Conservation (phyloP, 1,139 yeast species). For the Sugiyamaella paludigena region DNA sequence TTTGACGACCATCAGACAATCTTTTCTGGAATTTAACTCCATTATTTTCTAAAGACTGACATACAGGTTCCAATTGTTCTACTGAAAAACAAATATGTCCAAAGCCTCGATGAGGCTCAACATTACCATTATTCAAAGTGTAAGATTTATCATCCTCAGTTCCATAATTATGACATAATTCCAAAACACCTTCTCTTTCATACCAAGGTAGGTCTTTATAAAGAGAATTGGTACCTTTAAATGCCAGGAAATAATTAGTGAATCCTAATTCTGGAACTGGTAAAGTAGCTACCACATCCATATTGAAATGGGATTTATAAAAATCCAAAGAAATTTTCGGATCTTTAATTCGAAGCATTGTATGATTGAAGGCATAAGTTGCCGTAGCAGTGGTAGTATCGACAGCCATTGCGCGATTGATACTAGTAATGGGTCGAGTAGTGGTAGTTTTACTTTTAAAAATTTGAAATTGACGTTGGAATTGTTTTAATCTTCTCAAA, state of each 20-base stretch:
- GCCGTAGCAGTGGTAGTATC: background rate
- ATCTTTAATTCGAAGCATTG: constrained; percentile 74
- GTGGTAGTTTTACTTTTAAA: no score
- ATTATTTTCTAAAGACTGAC: constrained; percentile 49
- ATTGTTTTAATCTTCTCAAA: no score
- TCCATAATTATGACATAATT: constrained; percentile 80
- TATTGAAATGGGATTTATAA: constrained; percentile 73
- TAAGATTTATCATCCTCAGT: constrained; percentile 59
- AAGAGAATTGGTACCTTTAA: constrained; percentile 48
- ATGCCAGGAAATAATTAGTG: constrained; percentile 67
- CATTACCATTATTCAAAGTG: constrained; percentile 75
- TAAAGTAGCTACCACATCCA: constrained; percentile 56
- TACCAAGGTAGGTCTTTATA: constrained; percentile 51
- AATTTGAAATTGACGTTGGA: no score
- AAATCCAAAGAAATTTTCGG: constrained; percentile 70
- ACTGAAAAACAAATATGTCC: constrained; percentile 92
- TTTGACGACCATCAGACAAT: constrained; percentile 85
- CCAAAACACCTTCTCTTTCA: constrained; percentile 74
- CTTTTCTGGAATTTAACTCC: constrained; percentile 81
- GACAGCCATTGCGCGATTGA: constrained; percentile 1
- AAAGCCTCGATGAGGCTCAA: constrained; percentile 80
- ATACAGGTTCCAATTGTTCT: constrained; percentile 66
- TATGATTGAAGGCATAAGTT: constrained; percentile 34
- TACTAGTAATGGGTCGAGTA: no score
- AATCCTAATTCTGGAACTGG: constrained; percentile 57